phyloP scores from a whole-genome alignment of 306 rosid genomes.

The Malus fusca region DNA sequence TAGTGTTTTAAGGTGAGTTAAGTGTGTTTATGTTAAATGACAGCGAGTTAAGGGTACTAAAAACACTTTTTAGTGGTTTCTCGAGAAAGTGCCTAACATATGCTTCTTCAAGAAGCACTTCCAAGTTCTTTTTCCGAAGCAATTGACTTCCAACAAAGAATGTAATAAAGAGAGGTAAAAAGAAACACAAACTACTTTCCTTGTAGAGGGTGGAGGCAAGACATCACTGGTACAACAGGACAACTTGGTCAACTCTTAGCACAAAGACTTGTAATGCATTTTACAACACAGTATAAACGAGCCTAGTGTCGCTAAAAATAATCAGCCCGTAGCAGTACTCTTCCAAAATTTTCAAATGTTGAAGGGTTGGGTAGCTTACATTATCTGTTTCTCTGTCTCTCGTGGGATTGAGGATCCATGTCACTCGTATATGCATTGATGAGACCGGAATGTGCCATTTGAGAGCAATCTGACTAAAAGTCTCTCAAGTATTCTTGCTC shows the following conservation, averaged over 20 bases:
- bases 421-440: conserved; percentile 53
- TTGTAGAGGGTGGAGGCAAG: not conserved
- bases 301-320: conserved; percentile 2
- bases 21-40: not conserved
- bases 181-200: not conserved
- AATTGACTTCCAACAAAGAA: not conserved
- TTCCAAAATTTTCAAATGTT: conserved; percentile 6
- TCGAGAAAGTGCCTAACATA: too few species aligned
- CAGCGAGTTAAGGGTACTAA: too few species aligned
- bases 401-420: not conserved
- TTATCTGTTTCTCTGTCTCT: not conserved
- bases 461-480: conserved; percentile 53
- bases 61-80: too few species aligned
- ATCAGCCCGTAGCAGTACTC: not conserved
- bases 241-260: not conserved
- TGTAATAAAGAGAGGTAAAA: not conserved
- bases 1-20: not conserved
- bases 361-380: not conserved
- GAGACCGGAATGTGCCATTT: conserved; percentile 48
- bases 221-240: not conserved
- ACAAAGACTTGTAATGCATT: not conserved
- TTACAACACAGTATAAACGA: conserved; percentile 1
- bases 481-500: conserved; percentile 73
- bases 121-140: not conserved
- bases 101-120: too few species aligned